Evolutionary conservation across 1,139 yeast genomes (phyloP), one percentile per base, ranked within the genome.

Genomic region (Yamadazyma mexicana): DNA sequence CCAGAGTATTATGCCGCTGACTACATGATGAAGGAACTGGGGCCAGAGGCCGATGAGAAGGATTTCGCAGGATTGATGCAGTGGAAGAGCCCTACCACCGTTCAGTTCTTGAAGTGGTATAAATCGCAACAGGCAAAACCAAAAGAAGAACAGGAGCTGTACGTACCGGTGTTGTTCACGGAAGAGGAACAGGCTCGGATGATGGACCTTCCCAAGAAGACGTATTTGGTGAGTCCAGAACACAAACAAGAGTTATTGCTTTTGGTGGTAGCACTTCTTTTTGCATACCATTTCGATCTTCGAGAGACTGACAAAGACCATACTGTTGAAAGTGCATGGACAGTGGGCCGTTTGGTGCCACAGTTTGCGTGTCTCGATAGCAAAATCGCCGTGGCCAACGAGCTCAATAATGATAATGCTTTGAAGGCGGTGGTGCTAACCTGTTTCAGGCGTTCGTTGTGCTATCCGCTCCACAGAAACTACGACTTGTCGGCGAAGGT

Each of bases 261-360:
- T 24, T 71, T 86, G 1, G 59, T 91, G 1, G 56, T 87, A 0
- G 79, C 87, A 16, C 47, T 89, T 1, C 53, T 92, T 16, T 92
- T 86, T 61, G 81, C 87, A 0, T 84, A 80, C 51, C 75, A 78
- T 42, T 89, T 83, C 55, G 98, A 92, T 46, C 58, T 74, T 36
- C 66, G 96, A 29, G 86, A 85, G 39, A 84, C 81, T 22, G 77
- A 73, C 53, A 96, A 95, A 8, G 95, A 86, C 17, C 79, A 81
- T 39, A 87, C 81, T 16, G 81, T 85, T 7, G 98, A 92, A 61
- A 85, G 95, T 45, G 89, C 95, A 0, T 92, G 98, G 98, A 83
- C 94, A 0, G 75, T 92, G 11, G 98, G 98, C 1, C 88, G 84
- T 52, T 58, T 92, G 26, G 67, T 82, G 0, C 96, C 98, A 0